Evolutionary conservation across 495 filamentous ascomycete genomes (phyloP), one percentile per base, ranked within the genome.

Genomic region (Talaromyces adpressus): DNA sequence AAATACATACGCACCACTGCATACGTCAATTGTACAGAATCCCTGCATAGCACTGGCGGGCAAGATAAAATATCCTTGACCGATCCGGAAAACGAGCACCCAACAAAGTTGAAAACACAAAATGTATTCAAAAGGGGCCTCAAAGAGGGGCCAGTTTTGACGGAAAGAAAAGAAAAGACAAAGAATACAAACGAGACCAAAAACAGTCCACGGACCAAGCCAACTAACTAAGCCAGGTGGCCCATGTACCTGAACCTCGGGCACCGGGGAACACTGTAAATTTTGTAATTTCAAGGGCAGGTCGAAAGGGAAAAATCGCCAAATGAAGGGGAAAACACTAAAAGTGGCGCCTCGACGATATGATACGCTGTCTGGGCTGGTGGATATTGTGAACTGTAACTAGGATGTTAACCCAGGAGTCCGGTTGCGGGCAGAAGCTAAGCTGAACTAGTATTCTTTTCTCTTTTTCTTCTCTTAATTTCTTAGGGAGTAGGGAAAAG

Each of bases 391-490:
- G 27, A 11, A 29, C n/a, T 56, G 20, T 23, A 6, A 29, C 52
- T 56, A 56, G 52, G 52, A 56, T 29, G 52, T 14, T 58, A 34
- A 58, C 56, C 56, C 56, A 58, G 29, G 56, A 58, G 29, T 36
- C 56, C 56, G 56, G 56, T 58, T 58, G 56, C 27, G 56, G 56
- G 56, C 30, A 58, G 27, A 58, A 58, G 56, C 52, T 56, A 56
- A 56, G 23, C 16, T 29, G n/a, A 27, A 14, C 11, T 53, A 12
- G n/a, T 25, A 3, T 29, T 14, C 14, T 25, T 54, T 14, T 25
- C n/a, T 56, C n/a, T 25, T 16, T 29, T 56, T 14, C 25, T 56
- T 45, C 73, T 56, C n/a, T 29, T 22, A 18, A 2, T 22, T 11
- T 51, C 16, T 22, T 18, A 36, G 27, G 27, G 27, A 27, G 27